Conservation (phyloP, 1,139 yeast species). For the Hemisphaericaspora xylofermentans region DNA sequence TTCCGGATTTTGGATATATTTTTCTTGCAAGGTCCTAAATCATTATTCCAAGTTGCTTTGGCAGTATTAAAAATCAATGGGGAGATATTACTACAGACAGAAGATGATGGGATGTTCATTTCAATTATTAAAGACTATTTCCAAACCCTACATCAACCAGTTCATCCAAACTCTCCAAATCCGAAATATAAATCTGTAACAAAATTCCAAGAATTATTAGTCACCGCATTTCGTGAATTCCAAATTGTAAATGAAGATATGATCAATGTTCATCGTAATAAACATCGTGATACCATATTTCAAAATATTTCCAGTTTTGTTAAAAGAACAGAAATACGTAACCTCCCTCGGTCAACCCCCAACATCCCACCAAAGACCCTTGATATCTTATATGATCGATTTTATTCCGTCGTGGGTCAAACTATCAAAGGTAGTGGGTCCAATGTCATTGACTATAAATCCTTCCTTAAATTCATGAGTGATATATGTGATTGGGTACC, state of each 20-base stretch:
- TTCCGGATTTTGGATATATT: constrained; percentile 89
- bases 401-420: constrained; percentile 76
- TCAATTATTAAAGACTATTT: constrained; percentile 83
- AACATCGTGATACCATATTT: constrained; percentile 73
- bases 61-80: constrained; percentile 87
- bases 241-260: constrained; percentile 72
- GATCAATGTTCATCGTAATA: constrained; percentile 67
- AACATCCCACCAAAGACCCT: constrained; percentile 59
- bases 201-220: constrained; percentile 85
- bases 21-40: constrained; percentile 85
- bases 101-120: constrained; percentile 91
- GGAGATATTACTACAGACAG: constrained; percentile 72
- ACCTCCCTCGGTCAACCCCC: constrained; percentile 63
- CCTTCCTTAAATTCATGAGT: constrained; percentile 71
- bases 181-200: constrained; percentile 67
- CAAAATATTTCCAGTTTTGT: constrained; percentile 88
- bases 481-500: constrained; percentile 81
- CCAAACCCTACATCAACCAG: constrained; percentile 72
- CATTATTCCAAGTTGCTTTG: constrained; percentile 88
- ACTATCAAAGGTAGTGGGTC: constrained; percentile 70
- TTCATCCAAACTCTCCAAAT: constrained; percentile 71
- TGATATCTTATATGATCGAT: constrained; percentile 79
- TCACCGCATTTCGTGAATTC: constrained; percentile 91
- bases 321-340: constrained; percentile 86
- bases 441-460: constrained; percentile 68